A percentile compares a stretch with the other conserved stretches of the same genome.
phyloP scores from a whole-genome alignment of 2,329 filamentous ascomycete species.

The Penicillium hesseltinei region DNA sequence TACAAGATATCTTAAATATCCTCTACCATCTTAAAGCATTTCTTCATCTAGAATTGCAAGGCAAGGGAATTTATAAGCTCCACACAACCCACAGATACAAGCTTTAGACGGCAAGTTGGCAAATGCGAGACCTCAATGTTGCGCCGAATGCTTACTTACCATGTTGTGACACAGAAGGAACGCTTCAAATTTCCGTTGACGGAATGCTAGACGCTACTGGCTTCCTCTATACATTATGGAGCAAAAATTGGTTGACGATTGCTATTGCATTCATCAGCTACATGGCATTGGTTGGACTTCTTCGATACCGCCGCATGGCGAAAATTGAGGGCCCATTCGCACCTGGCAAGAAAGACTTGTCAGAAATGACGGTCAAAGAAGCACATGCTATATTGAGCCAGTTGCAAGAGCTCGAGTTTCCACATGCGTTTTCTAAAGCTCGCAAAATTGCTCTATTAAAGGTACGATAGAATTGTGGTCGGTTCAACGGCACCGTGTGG shows the following conservation, averaged over 20 bases:
- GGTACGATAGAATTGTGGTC: conserved; percentile 8
- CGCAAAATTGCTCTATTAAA: conserved; percentile 29
- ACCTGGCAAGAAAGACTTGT: conserved; percentile 14
- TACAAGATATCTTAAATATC: background rate
- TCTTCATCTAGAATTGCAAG: too few relatives aligned
- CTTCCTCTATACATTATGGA: background rate
- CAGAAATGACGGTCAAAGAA: conserved; percentile 34
- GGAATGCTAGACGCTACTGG: background rate
- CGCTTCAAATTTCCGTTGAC: background rate
- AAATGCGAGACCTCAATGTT: background rate
- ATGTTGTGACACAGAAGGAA: background rate
- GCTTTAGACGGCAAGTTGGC: background rate
- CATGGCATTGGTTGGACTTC: background rate
- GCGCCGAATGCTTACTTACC: background rate
- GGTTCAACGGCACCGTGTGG: background rate
- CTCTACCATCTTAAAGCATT: background rate
- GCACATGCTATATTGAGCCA: conserved; percentile 28
- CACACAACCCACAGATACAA: too few relatives aligned
- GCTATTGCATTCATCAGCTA: background rate
- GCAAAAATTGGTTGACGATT: background rate
- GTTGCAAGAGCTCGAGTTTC: conserved; percentile 35
- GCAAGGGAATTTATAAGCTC: background rate
- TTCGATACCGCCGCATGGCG: conserved; percentile 4
- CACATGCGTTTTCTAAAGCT: conserved; percentile 29
- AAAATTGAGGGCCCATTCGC: conserved; percentile 1